Base-by-base conservation (phyloP, 169 alveolate genomes). In the Theileria annulata region DNA sequence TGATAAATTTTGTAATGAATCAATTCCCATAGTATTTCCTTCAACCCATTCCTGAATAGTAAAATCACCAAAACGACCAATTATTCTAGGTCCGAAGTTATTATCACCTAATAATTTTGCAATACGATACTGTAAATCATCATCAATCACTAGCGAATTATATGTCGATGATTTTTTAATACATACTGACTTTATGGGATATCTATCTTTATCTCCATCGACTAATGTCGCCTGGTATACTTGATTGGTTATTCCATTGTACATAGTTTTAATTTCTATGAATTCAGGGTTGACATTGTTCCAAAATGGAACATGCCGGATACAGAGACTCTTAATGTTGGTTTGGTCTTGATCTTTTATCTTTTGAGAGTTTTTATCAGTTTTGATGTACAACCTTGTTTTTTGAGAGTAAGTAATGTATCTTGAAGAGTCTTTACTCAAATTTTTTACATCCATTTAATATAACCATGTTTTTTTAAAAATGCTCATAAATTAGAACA, bases 21-120 rank as follows among this genome's bases (percentile, higher is more conserved):
- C 88, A 25, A 42, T 72, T 30, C 87, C 62, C 54, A 91, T 23
- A 9, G 91, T 88, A 33, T 85, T 87, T 5, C 95, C 95, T 48
- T 91, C 90, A 42, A 91, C 60, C 87, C 92, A 91, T 80, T 91
- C 92, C 63, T 91, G 93, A 51, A 91, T 91, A 33, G 92, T 83
- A 0, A 91, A 93, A 23, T 88, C 95, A 70, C 71, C 72, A 87
- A 85, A 63, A 19, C 79, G 64, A 1, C 88, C 92, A 51, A 91
- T 62, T 60, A 91, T 35, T 28, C 68, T 70, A 64, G 95, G 95
- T 58, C 92, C 95, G 47, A 86, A 78, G 42, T 84, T 84, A 71
- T 87, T 77, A 48, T 82, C 77, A 30, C 94, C 88, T 83, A 91
- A 66, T 49, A 90, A 79, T 80, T 84, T 82, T 71, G 84, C 87